These are phyloP conservation scores for Paramecium primaurelia DNA, from an alignment of 73 alveolate species.

Conservation along the genomic window DNA sequence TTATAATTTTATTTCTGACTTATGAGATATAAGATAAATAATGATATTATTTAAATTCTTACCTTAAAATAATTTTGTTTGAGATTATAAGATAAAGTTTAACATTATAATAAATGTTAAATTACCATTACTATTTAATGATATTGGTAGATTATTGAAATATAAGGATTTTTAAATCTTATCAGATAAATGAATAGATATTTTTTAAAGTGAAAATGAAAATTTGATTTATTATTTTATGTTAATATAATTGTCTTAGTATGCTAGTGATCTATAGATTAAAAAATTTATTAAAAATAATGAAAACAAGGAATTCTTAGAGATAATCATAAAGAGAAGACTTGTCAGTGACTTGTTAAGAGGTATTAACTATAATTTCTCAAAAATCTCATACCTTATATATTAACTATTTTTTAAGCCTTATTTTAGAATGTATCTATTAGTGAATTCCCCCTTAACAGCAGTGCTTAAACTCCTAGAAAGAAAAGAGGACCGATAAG, in stretches of 20 bases:
- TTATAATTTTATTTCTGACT: not conserved
- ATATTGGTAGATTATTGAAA: not conserved
- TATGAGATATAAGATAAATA: not conserved
- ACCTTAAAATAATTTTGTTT: not conserved
- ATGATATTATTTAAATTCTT: not conserved
- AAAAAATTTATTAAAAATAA: not conserved
- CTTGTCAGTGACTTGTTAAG: not conserved
- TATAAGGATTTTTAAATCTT: not conserved
- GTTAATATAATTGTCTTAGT: not conserved
- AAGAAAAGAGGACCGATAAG: not conserved
- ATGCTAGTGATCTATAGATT: not conserved
- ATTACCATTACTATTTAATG: not conserved
- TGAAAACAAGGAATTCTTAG: conserved; percentile 15
- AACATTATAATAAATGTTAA: not conserved
- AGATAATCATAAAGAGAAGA: not conserved
- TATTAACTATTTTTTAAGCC: not conserved
- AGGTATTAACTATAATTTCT: not conserved
- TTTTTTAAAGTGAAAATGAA: not conserved
- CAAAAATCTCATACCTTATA: not conserved
- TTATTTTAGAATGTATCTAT: not conserved
- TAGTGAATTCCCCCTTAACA: not conserved
- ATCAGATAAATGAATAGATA: not conserved
- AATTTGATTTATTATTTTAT: not conserved
- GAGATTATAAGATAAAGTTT: not conserved
- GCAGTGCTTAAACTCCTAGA: not conserved